Evolutionary conservation across 2,329 filamentous ascomycete species (phyloP), one percentile per base, ranked within the genome.

Genomic region (Pseudocercospora pini-densiflorae): DNA sequence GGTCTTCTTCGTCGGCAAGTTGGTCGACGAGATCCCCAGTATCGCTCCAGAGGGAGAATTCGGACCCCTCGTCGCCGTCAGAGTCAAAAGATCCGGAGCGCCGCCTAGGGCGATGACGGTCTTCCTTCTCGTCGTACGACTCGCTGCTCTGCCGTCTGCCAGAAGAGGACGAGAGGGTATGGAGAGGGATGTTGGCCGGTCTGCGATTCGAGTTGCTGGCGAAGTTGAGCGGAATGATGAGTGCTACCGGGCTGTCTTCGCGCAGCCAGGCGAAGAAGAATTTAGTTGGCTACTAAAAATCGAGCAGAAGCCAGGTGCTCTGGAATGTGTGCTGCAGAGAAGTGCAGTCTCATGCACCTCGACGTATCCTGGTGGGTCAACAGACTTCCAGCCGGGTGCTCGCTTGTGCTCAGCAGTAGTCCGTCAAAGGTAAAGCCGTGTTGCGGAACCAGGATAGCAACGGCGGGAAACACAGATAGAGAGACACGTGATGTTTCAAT

Each of bases 21-120:
- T 96, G 94, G 83, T 97, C 94, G 76, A 92, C 93, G 75, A 98
- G 88, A 81, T 98, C 95, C 77, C 93, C 94, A 53, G 94, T 97
- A 80, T 97, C 93, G 77, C 92, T 94, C 93, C 93, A 97, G 74
- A 92, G 88, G 66, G 90, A 92, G 79, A 92, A 92, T 75, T 90
- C 88, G 68, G 88, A 91, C 78, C 79, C 71, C 5, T 70, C 69
- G 68, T 71, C 68, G 65, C 70, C 58, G 58, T 70, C 70, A 40
- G 63, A 68, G 36, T 61, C 65, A 62, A 70, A 68, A 49, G 70
- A 72, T 58, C 65, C 69, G 45, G 72, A 74, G 47, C 70, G 68
- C 81, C 81, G 76, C 75, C 78, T 75, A 78, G 82, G 76, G 74
- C 76, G 77, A 82, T 83, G 61, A 74, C 82, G 81, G 74, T 79